Evolutionary conservation across 2,329 filamentous ascomycete species (phyloP).

Genomic region (Sarocladium oryzae): DNA sequence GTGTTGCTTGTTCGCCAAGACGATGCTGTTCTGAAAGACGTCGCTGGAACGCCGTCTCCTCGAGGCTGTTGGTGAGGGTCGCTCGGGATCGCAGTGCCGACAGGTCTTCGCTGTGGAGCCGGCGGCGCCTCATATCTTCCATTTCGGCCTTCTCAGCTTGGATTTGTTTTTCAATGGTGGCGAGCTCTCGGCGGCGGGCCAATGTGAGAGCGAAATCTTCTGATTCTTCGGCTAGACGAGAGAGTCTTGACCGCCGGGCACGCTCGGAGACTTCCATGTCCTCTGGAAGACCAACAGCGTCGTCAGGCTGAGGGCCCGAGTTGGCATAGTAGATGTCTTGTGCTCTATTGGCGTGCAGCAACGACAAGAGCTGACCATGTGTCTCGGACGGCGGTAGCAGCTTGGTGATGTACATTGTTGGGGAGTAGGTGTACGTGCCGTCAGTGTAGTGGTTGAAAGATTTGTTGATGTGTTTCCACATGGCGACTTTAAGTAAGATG

Average conservation of each 20-base stretch:
- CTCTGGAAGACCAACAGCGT: conserved; percentile 44
- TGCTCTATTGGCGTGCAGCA: conserved; percentile 47
- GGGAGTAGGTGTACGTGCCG: conserved; percentile 52
- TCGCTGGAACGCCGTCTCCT: conserved; percentile 24
- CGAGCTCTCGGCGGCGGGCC: conserved; percentile 44
- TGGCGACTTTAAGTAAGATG: conserved; percentile 53
- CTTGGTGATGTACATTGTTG: conserved; percentile 54
- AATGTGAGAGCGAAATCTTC: conserved; percentile 44
- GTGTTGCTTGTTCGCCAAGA: conserved; percentile 38
- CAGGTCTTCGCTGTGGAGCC: conserved; percentile 40
- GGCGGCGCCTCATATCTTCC: conserved; percentile 43
- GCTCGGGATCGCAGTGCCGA: conserved; percentile 36
- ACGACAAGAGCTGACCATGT: conserved; percentile 35
- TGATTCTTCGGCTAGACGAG: conserved; percentile 37
- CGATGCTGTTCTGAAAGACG: conserved; percentile 39
- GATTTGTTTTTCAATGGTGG: conserved; percentile 44
- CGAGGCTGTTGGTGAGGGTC: conserved; percentile 38
- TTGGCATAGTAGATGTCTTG: conserved; percentile 49
- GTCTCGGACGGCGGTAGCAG: conserved; percentile 34
- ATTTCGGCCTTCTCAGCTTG: conserved; percentile 41
- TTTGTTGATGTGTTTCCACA: conserved; percentile 60
- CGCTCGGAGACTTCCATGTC: conserved; percentile 44
- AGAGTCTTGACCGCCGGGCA: conserved; percentile 39
- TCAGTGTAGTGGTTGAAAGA: conserved; percentile 48
- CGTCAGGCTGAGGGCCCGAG: conserved; percentile 45